These are phyloP conservation scores for Akanthomyces dipterigenus DNA, from an alignment of 2,329 filamentous ascomycete genomes.

Conservation along the genomic window DNA sequence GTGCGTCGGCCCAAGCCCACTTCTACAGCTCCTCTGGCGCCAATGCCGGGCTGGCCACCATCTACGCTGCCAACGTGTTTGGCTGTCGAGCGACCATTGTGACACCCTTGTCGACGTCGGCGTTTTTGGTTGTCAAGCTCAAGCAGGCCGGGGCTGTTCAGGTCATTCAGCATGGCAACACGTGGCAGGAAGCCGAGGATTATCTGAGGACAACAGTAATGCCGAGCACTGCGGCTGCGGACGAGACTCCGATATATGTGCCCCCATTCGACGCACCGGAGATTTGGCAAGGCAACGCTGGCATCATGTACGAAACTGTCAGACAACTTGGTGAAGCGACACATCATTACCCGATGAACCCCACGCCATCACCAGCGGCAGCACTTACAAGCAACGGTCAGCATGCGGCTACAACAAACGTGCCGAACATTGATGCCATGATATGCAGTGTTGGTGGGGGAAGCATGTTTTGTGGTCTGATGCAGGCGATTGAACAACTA, in stretches of 20 bases:
- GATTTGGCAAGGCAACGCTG: slow-evolving; percentile 57
- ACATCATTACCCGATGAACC: slow-evolving; percentile 34
- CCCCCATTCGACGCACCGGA: slow-evolving; percentile 61
- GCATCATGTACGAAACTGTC: slow-evolving; percentile 43
- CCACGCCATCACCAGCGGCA: slow-evolving; percentile 55
- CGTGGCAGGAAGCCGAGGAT: slow-evolving; percentile 62
- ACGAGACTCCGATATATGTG: slow-evolving; percentile 47
- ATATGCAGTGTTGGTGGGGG: slow-evolving; percentile 76
- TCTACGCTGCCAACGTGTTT: slow-evolving; percentile 60
- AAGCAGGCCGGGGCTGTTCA: slow-evolving; percentile 52
- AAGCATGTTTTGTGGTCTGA: slow-evolving; percentile 66
- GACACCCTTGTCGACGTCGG: slow-evolving; percentile 58
- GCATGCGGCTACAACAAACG: background rate
- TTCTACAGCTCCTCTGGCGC: slow-evolving; percentile 71
- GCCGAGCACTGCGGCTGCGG: slow-evolving; percentile 18
- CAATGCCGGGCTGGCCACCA: slow-evolving; percentile 74
- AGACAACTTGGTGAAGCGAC: slow-evolving; percentile 25
- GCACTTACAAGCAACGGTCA: background rate
- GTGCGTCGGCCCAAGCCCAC: slow-evolving; percentile 30
- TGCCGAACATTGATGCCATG: slow-evolving; percentile 50
- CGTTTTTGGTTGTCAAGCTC: slow-evolving; percentile 62
- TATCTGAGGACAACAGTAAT: slow-evolving; percentile 53
- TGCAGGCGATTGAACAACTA: slow-evolving; percentile 48
- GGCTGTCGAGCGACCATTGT: slow-evolving; percentile 62
- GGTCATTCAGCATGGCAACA: slow-evolving; percentile 59